Percentiles rank a stretch among this genome's conserved stretches.
Evolutionary conservation across 2,329 filamentous ascomycete genomes (phyloP).

Genomic region (Trichoderma polysporum): DNA sequence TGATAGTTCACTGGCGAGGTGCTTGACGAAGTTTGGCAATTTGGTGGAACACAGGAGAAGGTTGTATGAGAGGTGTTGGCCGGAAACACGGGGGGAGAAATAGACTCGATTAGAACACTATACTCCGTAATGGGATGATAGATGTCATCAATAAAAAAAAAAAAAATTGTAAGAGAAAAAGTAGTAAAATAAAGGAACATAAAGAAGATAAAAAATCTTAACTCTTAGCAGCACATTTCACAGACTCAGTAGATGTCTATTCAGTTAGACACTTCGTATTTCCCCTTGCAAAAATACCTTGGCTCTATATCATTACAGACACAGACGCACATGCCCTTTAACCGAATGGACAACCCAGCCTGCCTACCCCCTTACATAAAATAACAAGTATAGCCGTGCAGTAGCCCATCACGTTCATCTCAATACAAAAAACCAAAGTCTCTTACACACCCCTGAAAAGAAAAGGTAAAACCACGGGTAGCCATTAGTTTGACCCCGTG

Average conservation of each 20-base stretch:
- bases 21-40: conserved; percentile 57
- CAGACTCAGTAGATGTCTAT: neutral
- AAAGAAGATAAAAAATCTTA: no score
- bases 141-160: neutral
- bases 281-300: neutral
- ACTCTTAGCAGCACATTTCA: neutral
- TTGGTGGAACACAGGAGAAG: conserved; percentile 52
- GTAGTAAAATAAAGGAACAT: neutral
- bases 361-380: neutral
- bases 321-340: neutral
- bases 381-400: neutral
- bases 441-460: neutral
- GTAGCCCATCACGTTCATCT: neutral
- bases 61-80: conserved; percentile 38
- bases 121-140: neutral
- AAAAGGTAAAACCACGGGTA: neutral
- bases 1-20: conserved; percentile 57
- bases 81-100: neutral
- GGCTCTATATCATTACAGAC: neutral
- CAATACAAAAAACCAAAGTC: neutral
- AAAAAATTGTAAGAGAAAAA: neutral
- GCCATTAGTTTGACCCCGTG: neutral
- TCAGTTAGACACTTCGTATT: neutral
- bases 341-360: neutral
- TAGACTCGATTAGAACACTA: neutral